These are phyloP conservation scores for Pueraria montana DNA, from an alignment of 306 rosid genomes.

Conservation along the genomic window DNA sequence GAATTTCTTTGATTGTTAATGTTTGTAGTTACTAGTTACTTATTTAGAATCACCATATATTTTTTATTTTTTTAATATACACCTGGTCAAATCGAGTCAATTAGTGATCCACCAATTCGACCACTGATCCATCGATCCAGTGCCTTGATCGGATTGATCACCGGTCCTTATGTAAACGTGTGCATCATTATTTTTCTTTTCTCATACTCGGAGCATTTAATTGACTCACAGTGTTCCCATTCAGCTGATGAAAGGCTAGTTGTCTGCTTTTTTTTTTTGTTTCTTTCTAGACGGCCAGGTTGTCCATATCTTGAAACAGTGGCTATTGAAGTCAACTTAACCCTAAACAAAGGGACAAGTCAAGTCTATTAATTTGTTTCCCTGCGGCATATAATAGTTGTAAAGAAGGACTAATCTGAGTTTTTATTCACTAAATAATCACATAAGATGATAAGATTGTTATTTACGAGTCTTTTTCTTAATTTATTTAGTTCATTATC, in stretches of 20 bases:
- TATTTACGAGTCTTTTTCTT: neutral
- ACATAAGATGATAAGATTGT: neutral
- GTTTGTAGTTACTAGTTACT: no score
- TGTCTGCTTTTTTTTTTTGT: neutral
- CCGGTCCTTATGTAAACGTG: no score
- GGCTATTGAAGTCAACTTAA: neutral
- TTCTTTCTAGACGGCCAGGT: neutral
- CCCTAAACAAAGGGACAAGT: neutral
- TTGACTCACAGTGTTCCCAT: neutral
- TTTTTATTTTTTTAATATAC: no score
- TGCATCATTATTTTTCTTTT: no score
- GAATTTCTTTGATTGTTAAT: no score
- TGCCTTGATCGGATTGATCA: no score
- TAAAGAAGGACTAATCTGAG: neutral
- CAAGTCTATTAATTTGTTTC: neutral
- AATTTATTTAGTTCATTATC: neutral
- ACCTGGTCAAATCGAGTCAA: no score
- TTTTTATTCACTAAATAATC: conserved; percentile 2
- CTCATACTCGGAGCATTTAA: neutral
- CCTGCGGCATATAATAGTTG: neutral
- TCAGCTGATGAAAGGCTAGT: neutral
- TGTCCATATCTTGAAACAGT: neutral
- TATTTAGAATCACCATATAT: no score
- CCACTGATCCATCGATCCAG: no score
- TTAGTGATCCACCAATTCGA: no score